A percentile compares a stretch with the other conserved stretches of the same genome.
These are phyloP conservation scores for Blastomyces gilchristii DNA, from an alignment of 2,329 filamentous ascomycete genomes.

Conservation along the genomic window DNA sequence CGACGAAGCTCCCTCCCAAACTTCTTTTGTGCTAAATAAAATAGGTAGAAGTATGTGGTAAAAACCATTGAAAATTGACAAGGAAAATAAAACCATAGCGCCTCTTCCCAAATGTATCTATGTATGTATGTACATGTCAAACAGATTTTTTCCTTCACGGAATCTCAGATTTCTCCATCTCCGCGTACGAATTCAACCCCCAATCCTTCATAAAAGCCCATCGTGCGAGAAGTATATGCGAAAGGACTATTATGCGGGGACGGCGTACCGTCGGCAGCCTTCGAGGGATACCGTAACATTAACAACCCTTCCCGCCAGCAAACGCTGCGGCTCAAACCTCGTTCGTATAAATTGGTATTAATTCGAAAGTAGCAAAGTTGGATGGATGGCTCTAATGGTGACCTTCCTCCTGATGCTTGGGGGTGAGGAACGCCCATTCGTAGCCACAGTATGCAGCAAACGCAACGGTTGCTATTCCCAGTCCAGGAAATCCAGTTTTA, in stretches of 20 bases:
- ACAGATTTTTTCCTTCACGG: neutral
- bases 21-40: neutral
- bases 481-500: slow-evolving; percentile 72
- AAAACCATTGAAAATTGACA: neutral
- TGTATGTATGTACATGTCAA: slow-evolving; percentile 8
- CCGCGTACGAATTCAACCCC: neutral
- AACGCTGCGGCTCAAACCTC: neutral
- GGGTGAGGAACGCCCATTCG: slow-evolving; percentile 76
- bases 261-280: neutral
- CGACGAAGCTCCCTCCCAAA: neutral
- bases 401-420: slow-evolving; percentile 49
- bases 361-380: neutral
- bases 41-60: neutral
- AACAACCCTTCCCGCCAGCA: neutral
- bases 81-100: slow-evolving; percentile 2
- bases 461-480: slow-evolving; percentile 84
- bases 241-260: neutral
- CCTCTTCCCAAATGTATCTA: slow-evolving; percentile 2
- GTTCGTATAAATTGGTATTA: neutral
- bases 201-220: neutral
- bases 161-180: neutral
- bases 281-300: neutral
- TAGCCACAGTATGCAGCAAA: slow-evolving; percentile 84
- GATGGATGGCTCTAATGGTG: slow-evolving; percentile 44
- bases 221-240: neutral